Conservation (phyloP, 345 rosid species). For the Hibiscus syriacus region DNA sequence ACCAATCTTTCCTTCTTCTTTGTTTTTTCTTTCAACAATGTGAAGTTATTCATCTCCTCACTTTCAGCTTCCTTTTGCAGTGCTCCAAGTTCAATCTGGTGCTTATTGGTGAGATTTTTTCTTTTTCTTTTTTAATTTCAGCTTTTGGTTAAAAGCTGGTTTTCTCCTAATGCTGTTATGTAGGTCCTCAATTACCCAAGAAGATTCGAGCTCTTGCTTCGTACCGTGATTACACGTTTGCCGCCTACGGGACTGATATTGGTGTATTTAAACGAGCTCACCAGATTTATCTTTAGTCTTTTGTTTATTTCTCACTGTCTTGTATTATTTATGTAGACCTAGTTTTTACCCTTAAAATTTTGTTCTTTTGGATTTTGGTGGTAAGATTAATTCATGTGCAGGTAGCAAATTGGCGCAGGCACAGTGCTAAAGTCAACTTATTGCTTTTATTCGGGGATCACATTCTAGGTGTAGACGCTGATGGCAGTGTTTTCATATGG, state of each 20-base stretch:
- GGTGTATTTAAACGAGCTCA: slow-evolving; percentile 81
- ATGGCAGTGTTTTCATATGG: slow-evolving; percentile 74
- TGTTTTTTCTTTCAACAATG: background rate
- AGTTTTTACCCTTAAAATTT: background rate
- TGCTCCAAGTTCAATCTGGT: slow-evolving; percentile 82
- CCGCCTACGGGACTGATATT: slow-evolving; percentile 59
- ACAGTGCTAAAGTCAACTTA: slow-evolving; percentile 64
- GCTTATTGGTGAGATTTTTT: slow-evolving; percentile 46
- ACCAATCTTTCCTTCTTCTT: background rate
- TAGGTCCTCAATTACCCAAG: slow-evolving; percentile 81
- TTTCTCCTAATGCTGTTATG: background rate
- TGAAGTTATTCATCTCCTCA: background rate
- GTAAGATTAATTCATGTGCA: slow-evolving; percentile 18
- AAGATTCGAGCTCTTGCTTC: slow-evolving; percentile 89
- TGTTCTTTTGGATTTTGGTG: background rate
- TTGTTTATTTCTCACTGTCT: background rate
- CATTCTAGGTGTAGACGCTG: slow-evolving; percentile 59
- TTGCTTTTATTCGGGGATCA: slow-evolving; percentile 80
- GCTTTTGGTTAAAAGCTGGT: background rate
- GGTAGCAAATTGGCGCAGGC: slow-evolving; percentile 89
- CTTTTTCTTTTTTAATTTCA: background rate
- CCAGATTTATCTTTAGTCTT: slow-evolving; percentile 36
- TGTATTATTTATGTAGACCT: background rate
- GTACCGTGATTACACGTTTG: slow-evolving; percentile 80
- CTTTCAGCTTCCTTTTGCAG: slow-evolving; percentile 29